Evolutionary conservation across 108 stramenopile species (phyloP), one percentile per base, ranked within the genome.

Genomic region (Licmophora abbreviata): DNA sequence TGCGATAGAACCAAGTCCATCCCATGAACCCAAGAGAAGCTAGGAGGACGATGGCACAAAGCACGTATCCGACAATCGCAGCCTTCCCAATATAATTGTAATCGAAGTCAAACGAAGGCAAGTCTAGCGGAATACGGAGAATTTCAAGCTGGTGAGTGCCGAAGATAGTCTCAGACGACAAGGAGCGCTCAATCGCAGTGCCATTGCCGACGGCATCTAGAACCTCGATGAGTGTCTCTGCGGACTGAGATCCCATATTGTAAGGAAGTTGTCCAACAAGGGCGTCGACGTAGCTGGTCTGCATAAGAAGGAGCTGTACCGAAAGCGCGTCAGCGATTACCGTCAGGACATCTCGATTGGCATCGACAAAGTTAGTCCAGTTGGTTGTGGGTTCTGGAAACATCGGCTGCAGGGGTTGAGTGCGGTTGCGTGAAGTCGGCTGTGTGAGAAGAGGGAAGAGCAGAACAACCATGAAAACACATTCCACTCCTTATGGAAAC

Each of bases 261-360:
- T 34, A 69, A 7, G 68, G 68, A 23, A 59, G 14, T 38, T 69
- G 68, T 15, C 68, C 68, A 21, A 69, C 68, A 25, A 69, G 42
- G 15, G 58, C 68, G 29, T 64, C 40, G 25, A 28, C 67, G 41
- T 62, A 62, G 12, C 56, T 55, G 15, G 44, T 14, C 3, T 45
- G 26, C 48, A 68, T 21, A n/a, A 57, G 36, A n/a, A 24, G 55
- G 17, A 68, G 15, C 57, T 68, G 67, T 2, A 15, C 5, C 24
- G 35, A 14, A 7, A 29, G 15, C 2, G 44, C 34, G 44, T 68
- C 67, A 20, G 45, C 61, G n/a, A 12, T 8, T 26, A 58, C 29
- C 22, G 23, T 21, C 3, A 42, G 50, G 9, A 58, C 44, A 25
- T 52, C 24, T 11, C 36, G 58, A 36, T 58, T 8, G 7, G 12